Evolutionary conservation across 768 basidiomycete genomes (phyloP).

Genomic region (Lanmaoa pseudosensibilis): DNA sequence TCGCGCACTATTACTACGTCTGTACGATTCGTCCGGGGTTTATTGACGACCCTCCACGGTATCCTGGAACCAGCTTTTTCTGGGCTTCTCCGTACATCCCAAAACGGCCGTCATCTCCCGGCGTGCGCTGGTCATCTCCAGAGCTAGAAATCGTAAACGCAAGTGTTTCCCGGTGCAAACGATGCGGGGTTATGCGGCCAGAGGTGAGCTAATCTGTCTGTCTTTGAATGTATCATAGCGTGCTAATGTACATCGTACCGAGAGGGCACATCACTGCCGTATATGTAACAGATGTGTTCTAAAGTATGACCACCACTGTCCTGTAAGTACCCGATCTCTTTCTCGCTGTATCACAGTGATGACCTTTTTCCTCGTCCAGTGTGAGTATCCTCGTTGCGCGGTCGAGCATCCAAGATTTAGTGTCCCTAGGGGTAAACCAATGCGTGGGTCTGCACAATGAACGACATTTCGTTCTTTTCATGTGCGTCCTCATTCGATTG

Average conservation of each 20-base stretch:
- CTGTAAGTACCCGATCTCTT: slow-evolving; percentile 50
- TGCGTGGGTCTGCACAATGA: slow-evolving; percentile 96
- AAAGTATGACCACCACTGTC: slow-evolving; percentile 91
- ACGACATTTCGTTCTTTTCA: slow-evolving; percentile 93
- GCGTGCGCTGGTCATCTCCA: slow-evolving; percentile 50
- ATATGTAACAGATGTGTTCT: slow-evolving; percentile 89
- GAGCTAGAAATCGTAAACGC: slow-evolving; percentile 54
- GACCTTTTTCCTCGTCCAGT: slow-evolving; percentile 29
- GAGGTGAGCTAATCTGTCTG: slow-evolving; percentile 54
- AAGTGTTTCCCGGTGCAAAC: slow-evolving; percentile 58
- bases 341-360: not conserved
- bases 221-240: not conserved
- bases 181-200: slow-evolving; percentile 68
- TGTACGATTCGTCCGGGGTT: slow-evolving; percentile 81
- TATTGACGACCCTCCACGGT: slow-evolving; percentile 54
- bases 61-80: slow-evolving; percentile 41
- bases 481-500: slow-evolving; percentile 48
- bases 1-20: slow-evolving; percentile 82
- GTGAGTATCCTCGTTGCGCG: slow-evolving; percentile 30
- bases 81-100: slow-evolving; percentile 51
- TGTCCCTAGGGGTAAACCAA: slow-evolving; percentile 82
- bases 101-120: slow-evolving; percentile 30
- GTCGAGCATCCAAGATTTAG: slow-evolving; percentile 5
- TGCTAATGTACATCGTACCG: slow-evolving; percentile 19
- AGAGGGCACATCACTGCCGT: slow-evolving; percentile 93